Percentiles rank a stretch among this genome's conserved stretches.
These are phyloP conservation scores for Hypoxylon sp. DNA, from an alignment of 2,329 filamentous ascomycete species.

Conservation along the genomic window DNA sequence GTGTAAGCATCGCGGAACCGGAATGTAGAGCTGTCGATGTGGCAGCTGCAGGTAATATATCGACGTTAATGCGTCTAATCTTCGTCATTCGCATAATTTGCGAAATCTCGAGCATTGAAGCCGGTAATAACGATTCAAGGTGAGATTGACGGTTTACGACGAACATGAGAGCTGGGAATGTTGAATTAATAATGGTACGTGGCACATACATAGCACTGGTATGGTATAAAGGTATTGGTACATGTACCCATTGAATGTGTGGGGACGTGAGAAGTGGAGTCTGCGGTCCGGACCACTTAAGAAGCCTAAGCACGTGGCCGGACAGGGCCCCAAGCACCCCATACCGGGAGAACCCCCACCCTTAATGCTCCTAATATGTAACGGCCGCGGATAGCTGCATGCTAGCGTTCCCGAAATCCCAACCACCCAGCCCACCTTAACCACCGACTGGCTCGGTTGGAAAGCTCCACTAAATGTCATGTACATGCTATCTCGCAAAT, in stretches of 20 bases:
- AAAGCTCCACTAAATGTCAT: conserved; percentile 8
- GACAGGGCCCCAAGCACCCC: conserved; percentile 28
- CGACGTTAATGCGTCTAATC: conserved; percentile 1
- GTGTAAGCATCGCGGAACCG: conserved; percentile 10
- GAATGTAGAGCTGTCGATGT: conserved; percentile 1
- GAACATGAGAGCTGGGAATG: neutral
- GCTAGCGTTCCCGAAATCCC: conserved; percentile 32
- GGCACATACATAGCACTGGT: too few species aligned
- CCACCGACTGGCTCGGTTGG: conserved; percentile 33
- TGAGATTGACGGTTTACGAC: too few species aligned
- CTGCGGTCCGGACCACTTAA: conserved; percentile 24
- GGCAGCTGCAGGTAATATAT: conserved; percentile 5
- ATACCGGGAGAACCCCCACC: conserved; percentile 25
- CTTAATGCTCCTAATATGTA: conserved; percentile 18
- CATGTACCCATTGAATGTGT: conserved; percentile 8
- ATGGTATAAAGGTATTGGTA: too few species aligned
- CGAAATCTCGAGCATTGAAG: neutral
- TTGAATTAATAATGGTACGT: too few species aligned
- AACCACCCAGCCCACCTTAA: conserved; percentile 33
- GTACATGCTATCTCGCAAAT: neutral
- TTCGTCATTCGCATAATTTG: neutral
- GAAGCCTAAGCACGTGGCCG: conserved; percentile 34
- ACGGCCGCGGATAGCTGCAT: conserved; percentile 34
- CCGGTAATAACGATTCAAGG: neutral
- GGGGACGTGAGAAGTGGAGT: conserved; percentile 30